A percentile compares a stretch with the other conserved stretches of the same genome.
Evolutionary conservation across 164 flowering plant genomes (phyloP).

Genomic region (Dillenia suffruticosa): DNA sequence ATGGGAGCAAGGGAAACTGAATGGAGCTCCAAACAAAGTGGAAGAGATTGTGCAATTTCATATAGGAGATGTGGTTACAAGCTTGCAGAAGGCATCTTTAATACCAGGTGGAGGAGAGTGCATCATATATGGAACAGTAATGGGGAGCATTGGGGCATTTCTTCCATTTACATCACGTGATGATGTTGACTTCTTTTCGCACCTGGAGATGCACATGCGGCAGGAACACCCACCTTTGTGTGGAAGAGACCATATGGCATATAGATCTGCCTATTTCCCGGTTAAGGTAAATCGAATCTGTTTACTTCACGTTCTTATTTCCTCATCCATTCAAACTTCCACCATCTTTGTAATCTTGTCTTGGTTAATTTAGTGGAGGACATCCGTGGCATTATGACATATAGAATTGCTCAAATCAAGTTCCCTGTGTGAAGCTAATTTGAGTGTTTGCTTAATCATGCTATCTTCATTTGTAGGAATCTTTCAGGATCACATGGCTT

Average conservation of each 20-base stretch:
- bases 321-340: too few relatives aligned
- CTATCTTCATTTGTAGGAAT: too few relatives aligned
- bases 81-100: slow-evolving; percentile 94
- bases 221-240: slow-evolving; percentile 97
- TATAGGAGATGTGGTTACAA: slow-evolving; percentile 84
- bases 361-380: too few relatives aligned
- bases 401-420: too few relatives aligned
- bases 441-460: too few relatives aligned
- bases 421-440: too few relatives aligned
- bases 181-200: slow-evolving; percentile 98
- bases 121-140: slow-evolving; percentile 92
- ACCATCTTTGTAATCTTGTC: too few relatives aligned
- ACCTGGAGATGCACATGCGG: slow-evolving; percentile 98
- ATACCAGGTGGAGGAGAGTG: slow-evolving; percentile 97
- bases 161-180: slow-evolving; percentile 94
- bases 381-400: too few relatives aligned
- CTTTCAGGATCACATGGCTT: too few relatives aligned
- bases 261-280: slow-evolving; percentile 93
- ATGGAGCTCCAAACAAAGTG: slow-evolving; percentile 98
- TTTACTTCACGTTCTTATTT: too few relatives aligned
- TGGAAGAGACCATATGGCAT: slow-evolving; percentile 99
- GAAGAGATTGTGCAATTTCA: slow-evolving; percentile 98
- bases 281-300: slow-evolving; percentile 61
- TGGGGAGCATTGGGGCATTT: slow-evolving; percentile 96
- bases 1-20: slow-evolving; percentile 98